These are phyloP conservation scores for Fusarium hostae DNA, from an alignment of 2,329 filamentous ascomycete genomes.

Conservation along the genomic window DNA sequence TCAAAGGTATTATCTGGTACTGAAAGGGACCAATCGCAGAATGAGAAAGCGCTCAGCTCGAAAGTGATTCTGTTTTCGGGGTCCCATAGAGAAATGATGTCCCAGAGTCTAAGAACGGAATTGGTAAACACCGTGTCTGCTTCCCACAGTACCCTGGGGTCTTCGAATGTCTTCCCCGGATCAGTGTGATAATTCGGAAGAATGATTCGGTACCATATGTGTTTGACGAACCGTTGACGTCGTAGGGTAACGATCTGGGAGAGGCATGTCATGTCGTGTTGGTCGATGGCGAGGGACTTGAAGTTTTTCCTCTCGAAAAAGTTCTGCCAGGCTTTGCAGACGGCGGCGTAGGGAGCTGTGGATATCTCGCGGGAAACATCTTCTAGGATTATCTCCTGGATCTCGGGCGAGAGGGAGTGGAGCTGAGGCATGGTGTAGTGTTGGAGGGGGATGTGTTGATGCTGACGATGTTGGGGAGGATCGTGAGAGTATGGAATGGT, in stretches of 20 bases:
- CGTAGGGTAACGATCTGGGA: neutral
- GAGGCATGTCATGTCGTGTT: neutral
- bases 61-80: neutral
- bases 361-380: neutral
- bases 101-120: slow-evolving; percentile 1
- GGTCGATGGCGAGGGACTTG: neutral
- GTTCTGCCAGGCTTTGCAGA: slow-evolving; percentile 7
- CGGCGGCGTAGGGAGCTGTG: neutral
- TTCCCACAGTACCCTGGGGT: neutral
- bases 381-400: neutral
- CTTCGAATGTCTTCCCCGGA: neutral
- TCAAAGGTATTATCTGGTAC: neutral
- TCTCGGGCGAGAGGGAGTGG: slow-evolving; percentile 1
- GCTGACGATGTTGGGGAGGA: neutral
- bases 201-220: slow-evolving; percentile 6
- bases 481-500: neutral
- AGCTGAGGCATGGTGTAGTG: slow-evolving; percentile 3
- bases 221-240: neutral
- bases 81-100: neutral
- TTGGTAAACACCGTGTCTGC: slow-evolving; percentile 1
- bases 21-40: neutral
- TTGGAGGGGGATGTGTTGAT: neutral
- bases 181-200: too few relatives aligned
- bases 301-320: slow-evolving; percentile 20
- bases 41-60: slow-evolving; percentile 7